A percentile compares a stretch with the other conserved stretches of the same genome.
phyloP scores from a whole-genome alignment of 208 protist genomes.

The Trypanosoma lewisi region DNA sequence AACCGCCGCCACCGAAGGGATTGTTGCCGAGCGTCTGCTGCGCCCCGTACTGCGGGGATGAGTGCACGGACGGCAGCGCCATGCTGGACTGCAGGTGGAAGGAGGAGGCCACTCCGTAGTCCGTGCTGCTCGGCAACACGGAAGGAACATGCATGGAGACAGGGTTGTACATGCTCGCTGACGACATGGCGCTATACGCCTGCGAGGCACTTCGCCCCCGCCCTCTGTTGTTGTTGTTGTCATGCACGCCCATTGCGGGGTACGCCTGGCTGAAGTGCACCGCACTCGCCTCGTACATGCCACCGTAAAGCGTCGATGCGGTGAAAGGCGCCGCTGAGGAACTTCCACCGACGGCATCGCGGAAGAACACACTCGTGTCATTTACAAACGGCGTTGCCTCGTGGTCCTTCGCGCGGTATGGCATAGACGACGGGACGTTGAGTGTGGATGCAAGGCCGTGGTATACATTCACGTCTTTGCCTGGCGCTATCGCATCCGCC shows the following conservation, averaged over 20 bases:
- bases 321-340: conserved; percentile 35
- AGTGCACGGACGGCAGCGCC: conserved; percentile 21
- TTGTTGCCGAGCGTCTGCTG: not conserved
- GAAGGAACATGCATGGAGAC: conserved; percentile 23
- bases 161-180: conserved; percentile 35
- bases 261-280: conserved; percentile 62
- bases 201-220: conserved; percentile 14
- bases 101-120: conserved; percentile 60
- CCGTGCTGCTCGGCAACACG: conserved; percentile 21
- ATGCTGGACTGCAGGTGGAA: conserved; percentile 75
- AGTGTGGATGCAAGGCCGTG: conserved; percentile 69
- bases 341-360: conserved; percentile 15
- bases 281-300: conserved; percentile 53
- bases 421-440: conserved; percentile 31
- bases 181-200: conserved; percentile 44
- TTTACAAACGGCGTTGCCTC: conserved; percentile 75
- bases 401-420: conserved; percentile 29
- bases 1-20: not conserved
- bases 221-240: conserved; percentile 2
- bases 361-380: conserved; percentile 50
- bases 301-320: conserved; percentile 42
- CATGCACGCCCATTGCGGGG: conserved; percentile 7
- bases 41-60: conserved; percentile 17
- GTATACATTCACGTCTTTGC: conserved; percentile 76
- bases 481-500: conserved; percentile 71